Evolutionary conservation across 2,329 filamentous ascomycete species (phyloP), one percentile per base, ranked within the genome.

Genomic region (Cercospora sp.): DNA sequence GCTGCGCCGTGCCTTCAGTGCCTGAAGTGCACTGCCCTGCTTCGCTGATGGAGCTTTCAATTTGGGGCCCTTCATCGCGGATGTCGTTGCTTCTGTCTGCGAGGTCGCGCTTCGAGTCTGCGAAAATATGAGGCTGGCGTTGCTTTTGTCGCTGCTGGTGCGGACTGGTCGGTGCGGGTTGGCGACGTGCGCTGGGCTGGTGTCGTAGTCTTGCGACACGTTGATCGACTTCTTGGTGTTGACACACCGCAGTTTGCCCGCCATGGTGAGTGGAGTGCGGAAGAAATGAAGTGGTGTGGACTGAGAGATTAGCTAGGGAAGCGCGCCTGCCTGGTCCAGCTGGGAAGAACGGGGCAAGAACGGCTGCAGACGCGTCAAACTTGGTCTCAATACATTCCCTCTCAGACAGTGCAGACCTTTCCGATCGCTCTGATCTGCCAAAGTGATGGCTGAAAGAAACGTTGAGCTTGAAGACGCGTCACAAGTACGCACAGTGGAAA

Each of bases 221-320:
- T 76, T 70, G 9, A 76, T 68, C 9, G 68, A 23, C 12, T 66
- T 58, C 30, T 68, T 60, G 53, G 63, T 73, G 31, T 68, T 57
- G 10, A 70, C 53, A n/a, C 65, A 67, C 16, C 36, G 64, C 13
- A 69, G 23, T n/a, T n/a, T 59, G 10, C 45, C 33, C 48, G 68
- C 65, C 73, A 74, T 73, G 20, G 33, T 62, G 13, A 12, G 1
- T 57, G 53, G 7, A 1, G 30, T 55, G 36, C 10, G 20, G 23
- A 55, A 12, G 45, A 26, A 58, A 23, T 57, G 60, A 63, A 65
- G 36, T 23, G 26, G 51, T 61, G 28, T 59, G 61, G 64, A 36
- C 40, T 57, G 51, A 45, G 10, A 20, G 26, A 28, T 36, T 18
- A 33, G 63, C 12, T 58, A 30, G 60, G 51, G 48, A 66, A 57